Evolutionary conservation across 2,329 filamentous ascomycete species (phyloP).

Genomic region (Dryadomyces quercus-mongolicae): DNA sequence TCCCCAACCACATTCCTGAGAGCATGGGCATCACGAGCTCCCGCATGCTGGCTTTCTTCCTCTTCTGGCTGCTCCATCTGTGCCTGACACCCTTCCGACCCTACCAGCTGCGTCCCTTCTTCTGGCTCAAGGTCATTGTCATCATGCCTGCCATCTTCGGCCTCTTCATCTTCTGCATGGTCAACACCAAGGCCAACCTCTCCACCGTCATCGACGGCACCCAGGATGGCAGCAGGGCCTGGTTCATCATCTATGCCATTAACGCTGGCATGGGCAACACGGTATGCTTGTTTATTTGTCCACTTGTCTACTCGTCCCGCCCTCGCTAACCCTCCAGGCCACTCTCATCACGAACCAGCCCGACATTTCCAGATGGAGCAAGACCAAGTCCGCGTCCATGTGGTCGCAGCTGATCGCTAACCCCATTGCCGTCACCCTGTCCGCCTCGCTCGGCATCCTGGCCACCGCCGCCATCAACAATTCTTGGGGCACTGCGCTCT

Average conservation of each 20-base stretch:
- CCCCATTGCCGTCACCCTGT: slow-evolving; percentile 27
- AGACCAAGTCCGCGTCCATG: slow-evolving; percentile 24
- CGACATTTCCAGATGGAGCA: slow-evolving; percentile 29
- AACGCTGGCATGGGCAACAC: slow-evolving; percentile 25
- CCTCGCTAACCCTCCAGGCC: background rate
- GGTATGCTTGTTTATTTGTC: background rate
- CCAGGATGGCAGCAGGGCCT: slow-evolving; percentile 16
- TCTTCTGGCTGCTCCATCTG: slow-evolving; percentile 14
- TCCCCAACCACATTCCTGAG: slow-evolving; percentile 27
- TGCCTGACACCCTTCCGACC: slow-evolving; percentile 24
- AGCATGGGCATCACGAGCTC: slow-evolving; percentile 14
- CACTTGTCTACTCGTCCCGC: background rate
- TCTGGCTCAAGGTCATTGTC: slow-evolving; percentile 29
- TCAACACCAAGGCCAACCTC: slow-evolving; percentile 22
- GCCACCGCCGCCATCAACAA: slow-evolving; percentile 30
- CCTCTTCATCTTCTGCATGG: slow-evolving; percentile 25
- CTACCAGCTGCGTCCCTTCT: slow-evolving; percentile 30
- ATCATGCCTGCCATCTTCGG: slow-evolving; percentile 22
- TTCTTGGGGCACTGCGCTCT: slow-evolving; percentile 21
- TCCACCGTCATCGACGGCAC: slow-evolving; percentile 16
- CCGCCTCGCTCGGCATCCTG: slow-evolving; percentile 29
- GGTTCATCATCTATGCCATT: slow-evolving; percentile 24
- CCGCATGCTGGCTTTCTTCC: slow-evolving; percentile 11
- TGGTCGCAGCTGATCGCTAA: slow-evolving; percentile 29
- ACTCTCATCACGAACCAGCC: slow-evolving; percentile 27